Conservation (phyloP, 768 basidiomycete species). For the Macrolepiota dolichaula region DNA sequence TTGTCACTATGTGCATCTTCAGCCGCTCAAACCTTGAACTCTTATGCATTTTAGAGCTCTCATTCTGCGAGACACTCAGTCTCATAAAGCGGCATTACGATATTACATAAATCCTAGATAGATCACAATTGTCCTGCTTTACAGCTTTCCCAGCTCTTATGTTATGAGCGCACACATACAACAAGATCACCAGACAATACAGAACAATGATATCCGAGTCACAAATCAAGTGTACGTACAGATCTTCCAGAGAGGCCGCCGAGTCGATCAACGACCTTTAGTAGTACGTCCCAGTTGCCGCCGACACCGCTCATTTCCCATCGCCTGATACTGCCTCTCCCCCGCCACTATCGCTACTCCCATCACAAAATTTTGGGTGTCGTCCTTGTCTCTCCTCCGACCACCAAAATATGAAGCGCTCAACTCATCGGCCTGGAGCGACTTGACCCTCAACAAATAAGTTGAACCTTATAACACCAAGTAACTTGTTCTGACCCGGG, state of each 20-base stretch:
- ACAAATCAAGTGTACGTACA: not conserved
- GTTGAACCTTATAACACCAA: not conserved
- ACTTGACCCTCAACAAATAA: not conserved
- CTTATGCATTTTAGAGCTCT: too few species aligned
- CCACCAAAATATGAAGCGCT: not conserved
- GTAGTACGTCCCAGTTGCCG: not conserved
- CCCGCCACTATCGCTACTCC: not conserved
- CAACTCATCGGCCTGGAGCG: not conserved
- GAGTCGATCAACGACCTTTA: not conserved
- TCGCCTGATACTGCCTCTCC: too few species aligned
- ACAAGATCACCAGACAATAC: not conserved
- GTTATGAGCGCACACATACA: not conserved
- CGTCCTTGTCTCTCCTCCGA: too few species aligned
- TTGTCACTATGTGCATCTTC: too few species aligned
- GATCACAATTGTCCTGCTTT: not conserved
- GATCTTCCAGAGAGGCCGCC: not conserved
- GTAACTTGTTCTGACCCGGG: not conserved
- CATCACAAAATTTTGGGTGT: not conserved
- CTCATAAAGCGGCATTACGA: too few species aligned
- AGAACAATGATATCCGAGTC: slow-evolving; percentile 17
- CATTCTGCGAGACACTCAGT: too few species aligned
- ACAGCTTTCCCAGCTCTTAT: not conserved
- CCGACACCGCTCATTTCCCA: not conserved
- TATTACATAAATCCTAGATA: slow-evolving; percentile 21
- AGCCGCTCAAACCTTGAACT: too few species aligned